Percentiles rank a stretch among this genome's conserved stretches.
phyloP scores from a whole-genome alignment of 2,329 filamentous ascomycete species.

The Colletotrichum chlorophyti region DNA sequence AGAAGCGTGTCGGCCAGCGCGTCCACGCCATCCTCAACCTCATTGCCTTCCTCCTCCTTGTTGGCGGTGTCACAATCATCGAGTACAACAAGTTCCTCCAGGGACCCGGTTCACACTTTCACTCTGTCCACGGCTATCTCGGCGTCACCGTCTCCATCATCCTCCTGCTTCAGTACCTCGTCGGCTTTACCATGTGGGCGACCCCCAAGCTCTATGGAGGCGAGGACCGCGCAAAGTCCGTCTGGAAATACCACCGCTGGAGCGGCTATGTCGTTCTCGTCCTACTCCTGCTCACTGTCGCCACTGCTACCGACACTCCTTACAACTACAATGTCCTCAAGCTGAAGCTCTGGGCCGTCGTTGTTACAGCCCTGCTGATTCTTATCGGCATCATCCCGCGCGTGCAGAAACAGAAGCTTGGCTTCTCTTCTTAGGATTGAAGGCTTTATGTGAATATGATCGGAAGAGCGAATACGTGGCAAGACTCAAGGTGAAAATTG shows the following conservation, averaged over 20 bases:
- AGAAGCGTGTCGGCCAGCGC: conserved; percentile 70
- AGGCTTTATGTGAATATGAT: no score
- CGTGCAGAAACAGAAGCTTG: conserved; percentile 84
- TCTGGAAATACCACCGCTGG: conserved; percentile 90
- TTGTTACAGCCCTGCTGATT: conserved; percentile 70
- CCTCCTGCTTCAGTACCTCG: conserved; percentile 74
- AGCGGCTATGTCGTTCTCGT: conserved; percentile 77
- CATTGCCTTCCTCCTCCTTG: conserved; percentile 65
- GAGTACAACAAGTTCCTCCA: conserved; percentile 83
- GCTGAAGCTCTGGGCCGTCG: conserved; percentile 78
- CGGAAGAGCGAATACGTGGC: neutral
- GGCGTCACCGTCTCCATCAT: conserved; percentile 78
- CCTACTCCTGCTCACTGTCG: conserved; percentile 76
- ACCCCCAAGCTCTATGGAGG: conserved; percentile 78
- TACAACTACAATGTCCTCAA: conserved; percentile 74
- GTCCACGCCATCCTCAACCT: conserved; percentile 76
- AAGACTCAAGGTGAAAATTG: neutral
- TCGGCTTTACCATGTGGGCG: conserved; percentile 86
- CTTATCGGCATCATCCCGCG: conserved; percentile 77
- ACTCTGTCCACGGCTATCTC: conserved; percentile 81
- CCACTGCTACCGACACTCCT: conserved; percentile 76
- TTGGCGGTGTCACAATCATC: conserved; percentile 73
- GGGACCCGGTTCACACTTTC: conserved; percentile 71
- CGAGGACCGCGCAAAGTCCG: conserved; percentile 76
- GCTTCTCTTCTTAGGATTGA: conserved; percentile 41